Evolutionary conservation across 805 yeast genomes (phyloP), one percentile per base, ranked within the genome.

Genomic region (Blastobotrys mokoenaii): DNA sequence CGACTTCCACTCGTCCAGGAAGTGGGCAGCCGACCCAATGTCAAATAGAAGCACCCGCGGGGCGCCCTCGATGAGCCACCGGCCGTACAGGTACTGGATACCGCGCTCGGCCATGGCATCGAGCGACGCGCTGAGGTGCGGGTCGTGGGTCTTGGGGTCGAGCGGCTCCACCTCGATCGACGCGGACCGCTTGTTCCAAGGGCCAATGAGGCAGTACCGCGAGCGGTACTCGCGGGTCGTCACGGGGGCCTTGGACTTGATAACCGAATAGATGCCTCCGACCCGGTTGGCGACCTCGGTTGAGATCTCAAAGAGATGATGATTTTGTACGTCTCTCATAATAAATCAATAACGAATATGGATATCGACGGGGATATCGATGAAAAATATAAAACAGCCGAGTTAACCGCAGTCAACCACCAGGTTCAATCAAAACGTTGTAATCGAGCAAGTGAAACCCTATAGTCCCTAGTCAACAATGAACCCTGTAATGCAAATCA

Each of bases 1-100:
- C 1, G 86, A 66, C 65, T 88, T 90, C 98, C 97, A 90, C 59
- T 93, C 97, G 60, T 84, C 82, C 54, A 90, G 70, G 61, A 74
- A 75, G 45, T 66, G 65, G 45, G 67, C 57, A 2, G 90, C 95
- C 11, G 95, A 82, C 42, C 80, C 77, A 48, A 87, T 72, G 62
- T 90, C 97, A 57, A 93, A 93, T 40, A 90, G 69, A 39, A 90
- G 69, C 18, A 93, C 97, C 43, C 95, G 69, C 17, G 98, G 98
- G 0, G 97, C 96, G 15, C 97, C 97, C 62, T 93, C 98, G 56
- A 90, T 88, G 56, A 90, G 75, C 98, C 98, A 90, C 48, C 97
- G 75, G 40, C 97, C 97, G 59, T 90, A 89, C 43, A 88, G 68
- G 71, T 82, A 85, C 47, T 74, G 68, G 52, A 90, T 77, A 27